Evolutionary conservation across 805 yeast species (phyloP).

Genomic region (Sugiyamaella marilandica): DNA sequence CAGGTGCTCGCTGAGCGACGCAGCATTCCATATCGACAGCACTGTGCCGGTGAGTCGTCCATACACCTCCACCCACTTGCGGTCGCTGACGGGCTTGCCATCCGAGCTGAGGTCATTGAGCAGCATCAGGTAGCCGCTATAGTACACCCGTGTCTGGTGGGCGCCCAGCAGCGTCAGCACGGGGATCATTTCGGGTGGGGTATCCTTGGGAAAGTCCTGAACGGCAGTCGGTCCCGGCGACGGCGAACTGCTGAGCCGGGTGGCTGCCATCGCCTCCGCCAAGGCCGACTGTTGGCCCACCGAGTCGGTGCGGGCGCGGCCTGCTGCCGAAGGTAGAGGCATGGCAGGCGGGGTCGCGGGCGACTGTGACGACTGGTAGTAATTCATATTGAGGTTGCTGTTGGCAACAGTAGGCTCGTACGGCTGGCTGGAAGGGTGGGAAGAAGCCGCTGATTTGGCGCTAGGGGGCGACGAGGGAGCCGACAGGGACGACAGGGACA

Average conservation of each 20-base stretch:
- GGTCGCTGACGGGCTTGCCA: slow-evolving; percentile 71
- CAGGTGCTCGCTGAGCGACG: slow-evolving; percentile 47
- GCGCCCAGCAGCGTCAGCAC: slow-evolving; percentile 64
- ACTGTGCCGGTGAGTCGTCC: slow-evolving; percentile 90
- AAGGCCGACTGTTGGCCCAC: background rate
- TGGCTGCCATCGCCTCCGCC: background rate
- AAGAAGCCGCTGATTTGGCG: slow-evolving; percentile 15
- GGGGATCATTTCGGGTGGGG: slow-evolving; percentile 67
- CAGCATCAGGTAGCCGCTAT: slow-evolving; percentile 47
- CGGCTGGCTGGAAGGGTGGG: slow-evolving; percentile 10
- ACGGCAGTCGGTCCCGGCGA: background rate
- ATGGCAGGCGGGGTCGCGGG: background rate
- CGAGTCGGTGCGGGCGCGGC: background rate
- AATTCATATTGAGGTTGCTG: background rate
- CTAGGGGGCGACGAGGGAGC: slow-evolving; percentile 9
- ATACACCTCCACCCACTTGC: slow-evolving; percentile 89
- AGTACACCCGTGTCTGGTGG: slow-evolving; percentile 63
- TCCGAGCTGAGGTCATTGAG: slow-evolving; percentile 44
- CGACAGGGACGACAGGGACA: slow-evolving; percentile 5
- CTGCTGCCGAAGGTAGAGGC: too few species aligned
- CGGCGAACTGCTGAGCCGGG: slow-evolving; percentile 5
- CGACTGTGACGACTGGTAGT: background rate
- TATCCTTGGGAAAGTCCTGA: slow-evolving; percentile 26
- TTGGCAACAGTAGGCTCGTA: slow-evolving; percentile 1
- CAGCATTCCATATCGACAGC: slow-evolving; percentile 80